Percentiles rank a stretch among this genome's conserved stretches.
Evolutionary conservation across 2,329 filamentous ascomycete genomes (phyloP).

Genomic region (Neonectria sp.): DNA sequence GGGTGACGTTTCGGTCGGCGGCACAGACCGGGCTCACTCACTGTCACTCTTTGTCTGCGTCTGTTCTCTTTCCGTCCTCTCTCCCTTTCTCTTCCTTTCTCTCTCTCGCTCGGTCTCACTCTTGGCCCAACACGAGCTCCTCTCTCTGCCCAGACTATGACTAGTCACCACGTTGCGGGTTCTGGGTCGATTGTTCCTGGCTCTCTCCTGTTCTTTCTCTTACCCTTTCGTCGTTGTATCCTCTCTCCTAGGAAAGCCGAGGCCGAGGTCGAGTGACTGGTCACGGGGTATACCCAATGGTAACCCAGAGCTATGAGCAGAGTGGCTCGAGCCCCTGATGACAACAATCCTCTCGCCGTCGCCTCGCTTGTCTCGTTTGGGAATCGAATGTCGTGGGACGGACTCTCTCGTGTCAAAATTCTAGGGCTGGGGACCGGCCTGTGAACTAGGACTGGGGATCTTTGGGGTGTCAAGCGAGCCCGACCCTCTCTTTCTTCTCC

Average conservation of each 20-base stretch:
- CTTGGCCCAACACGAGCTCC: slow-evolving; percentile 26
- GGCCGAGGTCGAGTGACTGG: slow-evolving; percentile 43
- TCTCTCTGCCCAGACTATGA: slow-evolving; percentile 20
- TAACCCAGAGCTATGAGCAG: slow-evolving; percentile 41
- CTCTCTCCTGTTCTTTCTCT: slow-evolving; percentile 18
- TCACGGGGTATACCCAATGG: slow-evolving; percentile 44
- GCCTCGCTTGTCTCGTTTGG: slow-evolving; percentile 29
- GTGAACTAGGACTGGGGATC: slow-evolving; percentile 19
- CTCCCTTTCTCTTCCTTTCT: not conserved
- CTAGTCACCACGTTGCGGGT: slow-evolving; percentile 28
- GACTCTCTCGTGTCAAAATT: slow-evolving; percentile 33
- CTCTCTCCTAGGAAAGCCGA: slow-evolving; percentile 32
- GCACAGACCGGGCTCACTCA: slow-evolving; percentile 42
- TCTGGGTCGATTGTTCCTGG: slow-evolving; percentile 36
- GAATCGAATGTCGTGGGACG: slow-evolving; percentile 35
- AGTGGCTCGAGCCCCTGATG: slow-evolving; percentile 43
- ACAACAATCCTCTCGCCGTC: slow-evolving; percentile 37
- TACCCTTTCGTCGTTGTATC: slow-evolving; percentile 16
- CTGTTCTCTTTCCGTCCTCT: not conserved
- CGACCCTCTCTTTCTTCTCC: slow-evolving; percentile 40
- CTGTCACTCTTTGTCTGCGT: slow-evolving; percentile 14
- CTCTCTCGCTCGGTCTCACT: not conserved
- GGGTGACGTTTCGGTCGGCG: slow-evolving; percentile 43
- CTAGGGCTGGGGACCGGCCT: slow-evolving; percentile 36
- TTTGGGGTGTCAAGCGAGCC: slow-evolving; percentile 39